Evolutionary conservation across 805 yeast species (phyloP).

Genomic region (Candida multigemmis): DNA sequence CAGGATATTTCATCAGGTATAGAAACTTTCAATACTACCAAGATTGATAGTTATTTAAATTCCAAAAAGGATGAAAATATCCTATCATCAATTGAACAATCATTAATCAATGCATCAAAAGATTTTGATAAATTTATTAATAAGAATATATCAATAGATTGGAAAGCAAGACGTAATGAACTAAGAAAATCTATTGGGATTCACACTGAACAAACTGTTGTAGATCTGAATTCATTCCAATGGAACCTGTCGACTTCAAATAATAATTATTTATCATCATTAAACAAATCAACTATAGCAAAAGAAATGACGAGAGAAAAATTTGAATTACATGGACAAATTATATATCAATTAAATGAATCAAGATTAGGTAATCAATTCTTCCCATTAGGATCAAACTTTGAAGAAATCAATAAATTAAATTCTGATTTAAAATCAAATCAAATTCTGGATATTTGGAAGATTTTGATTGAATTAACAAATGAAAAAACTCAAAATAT

Average conservation of each 20-base stretch:
- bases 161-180: conserved; percentile 72
- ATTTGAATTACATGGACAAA: conserved; percentile 68
- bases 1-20: not conserved
- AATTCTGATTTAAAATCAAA: conserved; percentile 57
- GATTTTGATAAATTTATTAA: conserved; percentile 78
- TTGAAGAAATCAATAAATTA: conserved; percentile 49
- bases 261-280: conserved; percentile 1
- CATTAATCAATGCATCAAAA: conserved; percentile 60
- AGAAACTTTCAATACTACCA: not conserved
- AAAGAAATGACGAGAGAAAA: conserved; percentile 38
- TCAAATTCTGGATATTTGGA: conserved; percentile 71
- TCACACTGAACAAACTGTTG: conserved; percentile 1
- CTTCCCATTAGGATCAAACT: conserved; percentile 51
- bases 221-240: conserved; percentile 7
- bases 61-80: conserved; percentile 77
- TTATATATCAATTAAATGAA: conserved; percentile 63
- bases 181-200: conserved; percentile 67
- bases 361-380: conserved; percentile 44
- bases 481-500: conserved; percentile 23
- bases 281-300: conserved; percentile 7
- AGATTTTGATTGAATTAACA: conserved; percentile 45
- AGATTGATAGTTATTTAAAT: conserved; percentile 55
- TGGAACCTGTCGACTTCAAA: conserved; percentile 3
- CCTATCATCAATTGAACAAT: conserved; percentile 72
- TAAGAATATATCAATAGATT: conserved; percentile 68